These are phyloP conservation scores for Clausena lansium DNA, from an alignment of 345 rosid species.

Conservation along the genomic window DNA sequence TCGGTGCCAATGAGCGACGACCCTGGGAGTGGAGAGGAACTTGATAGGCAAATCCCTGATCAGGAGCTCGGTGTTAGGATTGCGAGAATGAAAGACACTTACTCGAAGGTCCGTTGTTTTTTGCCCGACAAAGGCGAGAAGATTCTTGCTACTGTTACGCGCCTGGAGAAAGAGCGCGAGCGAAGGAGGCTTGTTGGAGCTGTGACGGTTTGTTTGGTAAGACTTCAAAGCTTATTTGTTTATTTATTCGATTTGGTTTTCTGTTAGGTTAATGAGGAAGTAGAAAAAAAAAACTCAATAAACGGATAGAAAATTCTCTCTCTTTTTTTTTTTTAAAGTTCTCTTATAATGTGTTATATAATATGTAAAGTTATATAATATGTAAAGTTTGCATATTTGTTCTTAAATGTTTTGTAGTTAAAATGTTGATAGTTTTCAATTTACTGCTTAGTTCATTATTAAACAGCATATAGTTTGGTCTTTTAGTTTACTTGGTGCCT, in stretches of 20 bases:
- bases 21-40: constrained; percentile 16
- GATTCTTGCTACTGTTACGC: constrained; percentile 29
- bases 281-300: not conserved
- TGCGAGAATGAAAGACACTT: constrained; percentile 14
- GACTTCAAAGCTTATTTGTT: not conserved
- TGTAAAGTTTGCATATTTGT: not conserved
- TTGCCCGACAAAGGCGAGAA: constrained; percentile 58
- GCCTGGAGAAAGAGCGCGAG: constrained; percentile 47
- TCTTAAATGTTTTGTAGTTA: not conserved
- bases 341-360: no score
- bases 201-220: constrained; percentile 29
- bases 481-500: not conserved
- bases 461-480: not conserved
- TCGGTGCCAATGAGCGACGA: constrained; percentile 18
- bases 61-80: constrained; percentile 32
- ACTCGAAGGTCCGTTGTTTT: not conserved
- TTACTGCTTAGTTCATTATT: not conserved
- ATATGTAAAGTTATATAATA: no score
- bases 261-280: constrained; percentile 12
- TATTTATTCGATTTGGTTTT: not conserved
- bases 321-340: no score
- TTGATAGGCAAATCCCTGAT: constrained; percentile 26
- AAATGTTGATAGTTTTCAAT: not conserved
- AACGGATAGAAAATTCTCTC: not conserved
- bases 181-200: constrained; percentile 32